Evolutionary conservation across 306 rosid species (phyloP), one percentile per base, ranked within the genome.

Genomic region (Mimosa bimucronata): DNA sequence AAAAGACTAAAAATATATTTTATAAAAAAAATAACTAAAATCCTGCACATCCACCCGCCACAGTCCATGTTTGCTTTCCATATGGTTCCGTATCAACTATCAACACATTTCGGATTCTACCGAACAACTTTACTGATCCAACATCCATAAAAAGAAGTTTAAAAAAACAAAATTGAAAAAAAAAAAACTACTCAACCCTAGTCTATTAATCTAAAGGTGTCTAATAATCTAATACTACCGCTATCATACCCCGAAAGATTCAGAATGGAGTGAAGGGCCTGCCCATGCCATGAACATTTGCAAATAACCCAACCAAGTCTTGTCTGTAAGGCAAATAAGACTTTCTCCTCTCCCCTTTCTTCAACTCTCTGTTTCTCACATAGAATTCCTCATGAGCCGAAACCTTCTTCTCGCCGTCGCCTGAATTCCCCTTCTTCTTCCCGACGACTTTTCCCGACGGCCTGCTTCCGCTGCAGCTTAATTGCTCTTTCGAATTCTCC

Each of bases 251-350:
- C 14, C n/a, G 21, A 42, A 41, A 69, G 28, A 23, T 40, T 68
- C 29, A 69, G 74, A 69, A 41, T 6, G 74, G 55, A 12, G 74
- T 15, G 11, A 42, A 23, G 34, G 55, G 21, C 76, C 15, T 77
- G 34, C 87, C 85, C 60, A 82, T 41, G 57, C 81, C 42, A 76
- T 81, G 77, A 11, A 84, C 78, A 78, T 53, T 85, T 1, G 87
- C 81, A 77, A 86, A 85, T 73, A 89, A 85, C 9, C 89, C 92
- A 11, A 87, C 87, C 76, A 87, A 81, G 29, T 84, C 91, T 62
- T 74, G 85, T 85, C 86, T 80, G 83, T 90, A 90, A 14, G 92
- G 94, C 28, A 90, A 87, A 55, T 72, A 90, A 1, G 94, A 87
- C 58, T 82, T 86, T 11, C 89, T 82, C 73, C 77, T 88, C 6